Evolutionary conservation across 129 eudicot species (phyloP), one percentile per base, ranked within the genome.

Genomic region (Silybum marianum): DNA sequence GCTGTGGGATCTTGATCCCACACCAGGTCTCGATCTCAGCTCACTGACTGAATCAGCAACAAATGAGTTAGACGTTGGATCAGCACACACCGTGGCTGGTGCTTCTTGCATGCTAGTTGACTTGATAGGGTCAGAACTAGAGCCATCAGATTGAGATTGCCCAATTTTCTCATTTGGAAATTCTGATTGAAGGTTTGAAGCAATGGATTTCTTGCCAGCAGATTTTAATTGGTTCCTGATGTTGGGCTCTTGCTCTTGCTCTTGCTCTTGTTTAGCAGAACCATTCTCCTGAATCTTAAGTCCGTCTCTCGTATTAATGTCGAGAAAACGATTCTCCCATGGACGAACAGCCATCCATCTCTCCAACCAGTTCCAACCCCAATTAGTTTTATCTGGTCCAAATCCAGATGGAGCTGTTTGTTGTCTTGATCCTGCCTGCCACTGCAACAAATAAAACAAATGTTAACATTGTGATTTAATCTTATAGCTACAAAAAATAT

Each of bases 291-390:
- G 79, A 67, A 82, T 69, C 72, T 71, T 89, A 26, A 81, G 81
- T 72, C 96, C 96, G 60, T 93, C 95, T 77, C 82, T 89, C 38
- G 82, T 72, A 84, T 88, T 89, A 44, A 69, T 85, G 74, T 89
- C 97, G 9, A 93, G 86, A 71, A 91, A 91, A 1, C 98, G 96
- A 62, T 93, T 93, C 74, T 93, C 98, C 98, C 98, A 93, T 39
- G 98, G 98, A 54, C 98, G 93, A 79, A 93, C 98, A 78, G 98
- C 98, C 98, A 93, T 91, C 98, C 98, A 93, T 87, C 98, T 86
- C 83, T 93, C 98, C 80, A 93, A 85, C 98, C 98, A 93, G 69
- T 93, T 93, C 98, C 98, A 93, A 21, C 98, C 96, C 98, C 98
- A 93, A 87, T 81, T 91, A 84, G 79, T 86, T 84, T 86, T 85